Conservation (phyloP, 1,284 basidiomycete species). For the Pterula multifida region DNA sequence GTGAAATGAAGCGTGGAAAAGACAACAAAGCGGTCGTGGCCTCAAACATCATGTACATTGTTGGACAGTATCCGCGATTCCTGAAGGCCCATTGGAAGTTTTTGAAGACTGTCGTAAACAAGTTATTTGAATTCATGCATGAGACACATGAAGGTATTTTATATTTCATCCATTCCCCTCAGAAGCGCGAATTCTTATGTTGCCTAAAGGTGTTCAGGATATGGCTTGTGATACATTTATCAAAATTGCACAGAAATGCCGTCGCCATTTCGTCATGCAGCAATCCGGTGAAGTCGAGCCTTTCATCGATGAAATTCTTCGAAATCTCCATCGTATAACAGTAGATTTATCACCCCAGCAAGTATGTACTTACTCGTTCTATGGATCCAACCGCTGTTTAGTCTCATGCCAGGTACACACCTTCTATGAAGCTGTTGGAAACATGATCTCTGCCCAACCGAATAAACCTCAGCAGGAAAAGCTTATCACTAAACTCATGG, state of each 20-base stretch:
- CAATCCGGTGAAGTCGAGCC: constrained; percentile 96
- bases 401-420: constrained; percentile 66
- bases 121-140: constrained; percentile 99
- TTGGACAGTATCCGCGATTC: constrained; percentile 99
- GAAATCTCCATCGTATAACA: constrained; percentile 88
- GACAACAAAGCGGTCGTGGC: constrained; percentile 99
- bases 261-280: constrained; percentile 97
- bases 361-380: constrained; percentile 25
- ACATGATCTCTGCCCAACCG: constrained; percentile 99
- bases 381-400: constrained; percentile 1
- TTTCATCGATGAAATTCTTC: constrained; percentile 96
- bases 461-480: constrained; percentile 97
- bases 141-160: constrained; percentile 90
- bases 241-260: constrained; percentile 99
- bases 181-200: background rate
- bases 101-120: constrained; percentile 99
- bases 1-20: constrained; percentile 98
- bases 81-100: constrained; percentile 99
- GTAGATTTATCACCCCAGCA: constrained; percentile 93
- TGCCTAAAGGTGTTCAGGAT: constrained; percentile 82
- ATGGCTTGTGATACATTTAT: constrained; percentile 99
- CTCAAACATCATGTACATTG: constrained; percentile 99
- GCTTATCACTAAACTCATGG: constrained; percentile 92
- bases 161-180: background rate
- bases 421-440: constrained; percentile 96